These are phyloP conservation scores for Capronia coronata DNA, from an alignment of 2,329 filamentous ascomycete species.

Conservation along the genomic window DNA sequence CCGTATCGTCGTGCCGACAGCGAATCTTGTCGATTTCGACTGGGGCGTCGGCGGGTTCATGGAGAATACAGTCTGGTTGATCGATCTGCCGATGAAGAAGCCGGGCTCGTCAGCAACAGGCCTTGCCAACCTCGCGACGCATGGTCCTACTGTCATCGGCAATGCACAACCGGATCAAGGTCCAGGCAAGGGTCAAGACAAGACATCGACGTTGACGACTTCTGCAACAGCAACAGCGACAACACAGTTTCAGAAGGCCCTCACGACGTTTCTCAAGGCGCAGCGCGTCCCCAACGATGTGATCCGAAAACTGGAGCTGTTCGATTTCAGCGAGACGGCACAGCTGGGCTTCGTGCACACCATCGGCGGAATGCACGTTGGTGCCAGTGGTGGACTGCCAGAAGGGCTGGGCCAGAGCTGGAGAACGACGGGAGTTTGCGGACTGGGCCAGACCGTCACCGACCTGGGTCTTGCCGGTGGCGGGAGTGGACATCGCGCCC, in stretches of 20 bases:
- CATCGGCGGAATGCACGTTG: conserved; percentile 56
- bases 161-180: too few relatives aligned
- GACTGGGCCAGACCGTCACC: neutral
- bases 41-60: conserved; percentile 79
- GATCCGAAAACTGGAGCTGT: conserved; percentile 62
- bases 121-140: too few relatives aligned
- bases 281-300: conserved; percentile 60
- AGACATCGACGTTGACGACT: too few relatives aligned
- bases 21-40: conserved; percentile 77
- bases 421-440: conserved; percentile 60
- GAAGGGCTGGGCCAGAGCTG: too few relatives aligned
- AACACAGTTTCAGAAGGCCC: conserved; percentile 60
- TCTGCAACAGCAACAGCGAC: conserved; percentile 11
- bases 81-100: conserved; percentile 63
- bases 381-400: conserved; percentile 29
- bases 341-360: conserved; percentile 76
- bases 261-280: conserved; percentile 63
- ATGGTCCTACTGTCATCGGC: too few relatives aligned
- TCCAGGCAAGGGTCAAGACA: too few relatives aligned
- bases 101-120: too few relatives aligned
- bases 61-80: conserved; percentile 91
- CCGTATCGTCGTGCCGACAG: conserved; percentile 76
- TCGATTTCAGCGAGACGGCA: conserved; percentile 71
- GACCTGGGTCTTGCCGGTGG: neutral
- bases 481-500: conserved; percentile 34